Conservation (phyloP, 164 flowering plant genomes). For the Euptelea pleiosperma region DNA sequence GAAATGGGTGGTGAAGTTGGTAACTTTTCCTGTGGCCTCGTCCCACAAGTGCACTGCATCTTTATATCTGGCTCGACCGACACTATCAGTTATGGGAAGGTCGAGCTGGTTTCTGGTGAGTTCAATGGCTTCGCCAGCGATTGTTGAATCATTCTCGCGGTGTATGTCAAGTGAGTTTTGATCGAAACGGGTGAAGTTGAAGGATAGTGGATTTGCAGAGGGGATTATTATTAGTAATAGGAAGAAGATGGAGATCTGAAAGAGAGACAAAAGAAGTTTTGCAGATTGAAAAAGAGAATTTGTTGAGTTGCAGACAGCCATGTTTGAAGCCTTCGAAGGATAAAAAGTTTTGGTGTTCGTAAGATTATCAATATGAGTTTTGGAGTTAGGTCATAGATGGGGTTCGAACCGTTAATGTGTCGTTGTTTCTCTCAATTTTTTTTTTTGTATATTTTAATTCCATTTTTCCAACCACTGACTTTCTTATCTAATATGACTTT, state of each 20-base stretch:
- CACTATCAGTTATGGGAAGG: conserved; percentile 9
- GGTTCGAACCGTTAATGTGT: too few species aligned
- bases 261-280: not conserved
- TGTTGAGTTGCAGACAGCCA: not conserved
- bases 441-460: too few species aligned
- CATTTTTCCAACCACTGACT: too few species aligned
- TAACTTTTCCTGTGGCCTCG: not conserved
- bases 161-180: not conserved
- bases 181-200: conserved; percentile 5
- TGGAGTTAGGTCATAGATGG: too few species aligned
- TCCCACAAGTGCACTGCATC: conserved; percentile 14
- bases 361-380: too few species aligned
- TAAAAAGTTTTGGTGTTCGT: too few species aligned
- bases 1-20: conserved; percentile 50
- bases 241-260: too few species aligned
- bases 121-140: conserved; percentile 6
- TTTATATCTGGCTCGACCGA: conserved; percentile 11
- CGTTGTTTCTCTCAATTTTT: too few species aligned
- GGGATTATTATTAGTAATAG: conserved; percentile 6
- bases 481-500: too few species aligned
- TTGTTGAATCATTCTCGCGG: conserved; percentile 6
- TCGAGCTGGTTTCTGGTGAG: too few species aligned
- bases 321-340: too few species aligned
- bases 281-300: not conserved
- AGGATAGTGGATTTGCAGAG: not conserved